These are phyloP conservation scores for Angomonas deanei DNA, from an alignment of 208 protist species.

Conservation along the genomic window DNA sequence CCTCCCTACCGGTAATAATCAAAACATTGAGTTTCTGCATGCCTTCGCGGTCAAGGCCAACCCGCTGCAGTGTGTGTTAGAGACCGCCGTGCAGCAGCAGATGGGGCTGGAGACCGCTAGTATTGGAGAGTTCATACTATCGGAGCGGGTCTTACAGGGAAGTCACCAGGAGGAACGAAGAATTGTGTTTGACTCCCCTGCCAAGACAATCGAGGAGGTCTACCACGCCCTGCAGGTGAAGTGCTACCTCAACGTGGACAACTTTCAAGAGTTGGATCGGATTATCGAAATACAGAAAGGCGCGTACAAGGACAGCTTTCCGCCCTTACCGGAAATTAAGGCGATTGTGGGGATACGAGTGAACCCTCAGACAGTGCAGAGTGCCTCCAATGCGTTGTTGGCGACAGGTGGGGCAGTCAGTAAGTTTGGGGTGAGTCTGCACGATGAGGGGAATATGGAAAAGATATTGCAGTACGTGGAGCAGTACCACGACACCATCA, in stretches of 20 bases:
- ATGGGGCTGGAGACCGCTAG: constrained; percentile 56
- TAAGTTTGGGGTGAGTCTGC: constrained; percentile 68
- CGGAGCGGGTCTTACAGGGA: constrained; percentile 20
- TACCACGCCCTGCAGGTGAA: constrained; percentile 30
- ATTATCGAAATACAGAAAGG: constrained; percentile 31
- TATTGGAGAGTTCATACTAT: constrained; percentile 54
- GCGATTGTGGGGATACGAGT: constrained; percentile 56
- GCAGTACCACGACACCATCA: constrained; percentile 28
- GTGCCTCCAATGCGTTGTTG: constrained; percentile 37
- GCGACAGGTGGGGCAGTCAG: constrained; percentile 42
- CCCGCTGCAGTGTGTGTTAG: constrained; percentile 40
- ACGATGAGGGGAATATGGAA: constrained; percentile 36
- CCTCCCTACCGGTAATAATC: not conserved
- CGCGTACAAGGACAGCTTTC: not conserved
- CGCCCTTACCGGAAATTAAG: not conserved
- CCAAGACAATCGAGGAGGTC: constrained; percentile 61
- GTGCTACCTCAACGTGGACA: constrained; percentile 72
- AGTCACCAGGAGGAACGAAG: not conserved
- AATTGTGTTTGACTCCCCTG: constrained; percentile 63
- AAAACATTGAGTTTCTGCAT: constrained; percentile 29
- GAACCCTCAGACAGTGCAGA: constrained; percentile 55
- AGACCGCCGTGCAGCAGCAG: constrained; percentile 19
- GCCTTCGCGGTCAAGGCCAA: constrained; percentile 65
- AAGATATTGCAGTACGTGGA: constrained; percentile 28
- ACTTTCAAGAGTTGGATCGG: constrained; percentile 55